Evolutionary conservation across 306 rosid species (phyloP), one percentile per base, ranked within the genome.

Genomic region (Dryas drummondii): DNA sequence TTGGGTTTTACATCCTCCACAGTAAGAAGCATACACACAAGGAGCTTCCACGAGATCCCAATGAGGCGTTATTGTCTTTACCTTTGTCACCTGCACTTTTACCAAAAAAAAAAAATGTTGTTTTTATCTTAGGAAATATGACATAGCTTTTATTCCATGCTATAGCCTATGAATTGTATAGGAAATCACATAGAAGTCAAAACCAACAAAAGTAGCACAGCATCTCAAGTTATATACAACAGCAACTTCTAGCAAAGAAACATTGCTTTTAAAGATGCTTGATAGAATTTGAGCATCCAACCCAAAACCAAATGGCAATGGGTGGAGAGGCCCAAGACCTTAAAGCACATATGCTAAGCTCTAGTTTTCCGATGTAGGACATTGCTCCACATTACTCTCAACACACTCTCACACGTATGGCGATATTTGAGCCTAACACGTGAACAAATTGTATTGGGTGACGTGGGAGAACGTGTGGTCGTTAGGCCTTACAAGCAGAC

Each of bases 1-100:
- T 73, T 94, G 97, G 1, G 97, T 90, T 85, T 94, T 94, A 59
- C 98, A 94, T 62, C 97, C 98, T 2, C 98, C 98, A 79, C 98
- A 94, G 70, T 88, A 81, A 45, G 96, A 80, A 71, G 96, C 89
- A 78, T 94, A 91, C 79, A 87, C 93, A 69, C 98, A 94, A 76
- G 98, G 98, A 9, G 96, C 98, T 42, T 90, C 94, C 5, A 91
- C 97, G 26, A 83, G 50, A 60, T 94, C 88, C 82, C 79, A 80
- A 1, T 90, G 98, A 74, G 98, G 97, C 83, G 93, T 74, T 74
- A 90, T 17, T 50, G 98, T 94, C 75, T 88, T 74, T 6, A 94
- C 26, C 87, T 94, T 94, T 32, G 90, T 86, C 70, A 84, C 97
- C 97, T 91, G 87, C 76, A 68, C 64, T 37, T 72, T 57, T 22